These are phyloP conservation scores for Argentina anserina DNA, from an alignment of 306 rosid genomes.

Conservation along the genomic window DNA sequence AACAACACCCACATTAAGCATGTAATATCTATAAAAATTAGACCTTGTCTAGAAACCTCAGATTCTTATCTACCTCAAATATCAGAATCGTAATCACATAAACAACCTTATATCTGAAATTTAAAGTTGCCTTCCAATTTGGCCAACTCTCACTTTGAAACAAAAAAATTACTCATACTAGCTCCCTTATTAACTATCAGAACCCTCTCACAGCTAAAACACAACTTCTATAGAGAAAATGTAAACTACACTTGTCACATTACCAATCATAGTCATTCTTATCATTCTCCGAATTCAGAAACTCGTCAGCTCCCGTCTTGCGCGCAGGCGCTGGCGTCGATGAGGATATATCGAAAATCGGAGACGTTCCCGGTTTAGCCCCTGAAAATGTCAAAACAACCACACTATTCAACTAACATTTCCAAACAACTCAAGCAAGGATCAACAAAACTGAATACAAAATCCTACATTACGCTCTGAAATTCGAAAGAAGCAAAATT, in stretches of 20 bases:
- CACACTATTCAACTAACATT: not conserved
- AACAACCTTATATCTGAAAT: not conserved
- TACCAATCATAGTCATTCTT: conserved; percentile 94
- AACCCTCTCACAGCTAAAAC: not conserved
- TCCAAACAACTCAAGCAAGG: not conserved
- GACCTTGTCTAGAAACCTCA: not conserved
- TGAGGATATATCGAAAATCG: conserved; percentile 54
- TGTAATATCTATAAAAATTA: not conserved
- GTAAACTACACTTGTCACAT: conserved; percentile 16
- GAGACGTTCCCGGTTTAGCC: conserved; percentile 53
- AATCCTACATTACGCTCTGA: not conserved
- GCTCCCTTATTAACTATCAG: not conserved
- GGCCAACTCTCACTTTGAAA: not conserved
- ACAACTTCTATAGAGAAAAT: not conserved
- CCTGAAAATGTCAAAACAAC: conserved; percentile 38
- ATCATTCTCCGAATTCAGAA: conserved; percentile 74
- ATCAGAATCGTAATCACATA: not conserved
- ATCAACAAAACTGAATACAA: not conserved
- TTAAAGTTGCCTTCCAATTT: not conserved
- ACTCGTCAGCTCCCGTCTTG: conserved; percentile 66
- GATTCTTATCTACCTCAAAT: not conserved
- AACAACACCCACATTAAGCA: conserved; percentile 3
- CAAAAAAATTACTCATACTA: not conserved
- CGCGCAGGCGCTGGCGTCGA: conserved; percentile 54
- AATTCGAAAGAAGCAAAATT: not conserved